A percentile compares a stretch with the other conserved stretches of the same genome.
Evolutionary conservation across 2,329 filamentous ascomycete species (phyloP).

Genomic region (Alternaria burnsii): DNA sequence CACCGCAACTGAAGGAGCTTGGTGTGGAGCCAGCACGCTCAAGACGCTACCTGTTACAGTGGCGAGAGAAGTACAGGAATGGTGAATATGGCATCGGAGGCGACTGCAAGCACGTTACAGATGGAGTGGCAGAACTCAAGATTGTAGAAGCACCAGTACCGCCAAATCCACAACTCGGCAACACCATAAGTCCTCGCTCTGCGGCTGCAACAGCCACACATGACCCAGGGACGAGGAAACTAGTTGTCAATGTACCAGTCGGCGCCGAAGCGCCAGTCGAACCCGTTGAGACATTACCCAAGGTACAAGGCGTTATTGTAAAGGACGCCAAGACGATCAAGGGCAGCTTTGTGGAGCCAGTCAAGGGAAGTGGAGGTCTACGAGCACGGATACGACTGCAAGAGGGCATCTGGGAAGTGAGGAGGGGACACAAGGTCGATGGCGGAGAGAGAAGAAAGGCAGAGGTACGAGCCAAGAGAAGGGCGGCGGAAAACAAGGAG

Average conservation of each 20-base stretch:
- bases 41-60: constrained; percentile 83
- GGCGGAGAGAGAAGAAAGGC: constrained; percentile 91
- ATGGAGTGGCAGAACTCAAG: constrained; percentile 65
- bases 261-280: constrained; percentile 40
- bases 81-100: constrained; percentile 83
- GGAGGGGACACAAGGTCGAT: constrained; percentile 88
- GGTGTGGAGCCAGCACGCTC: constrained; percentile 87
- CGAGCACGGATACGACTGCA: constrained; percentile 74
- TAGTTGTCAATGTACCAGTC: constrained; percentile 68
- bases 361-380: constrained; percentile 67
- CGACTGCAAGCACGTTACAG: constrained; percentile 75
- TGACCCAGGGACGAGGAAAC: constrained; percentile 63
- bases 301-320: constrained; percentile 72
- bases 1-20: constrained; percentile 77
- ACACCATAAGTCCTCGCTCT: constrained; percentile 37
- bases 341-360: constrained; percentile 75
- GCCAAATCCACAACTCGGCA: constrained; percentile 38
- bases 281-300: constrained; percentile 61
- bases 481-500: constrained; percentile 80
- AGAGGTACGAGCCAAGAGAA: constrained; percentile 86
- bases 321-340: constrained; percentile 73
- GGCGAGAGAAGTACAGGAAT: constrained; percentile 84
- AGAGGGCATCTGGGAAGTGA: constrained; percentile 94
- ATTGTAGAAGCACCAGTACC: constrained; percentile 63
- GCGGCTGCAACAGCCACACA: constrained; percentile 60